A percentile compares a stretch with the other conserved stretches of the same genome.
phyloP scores from a whole-genome alignment of 1,284 basidiomycete genomes.

The Tremellales sp. region DNA sequence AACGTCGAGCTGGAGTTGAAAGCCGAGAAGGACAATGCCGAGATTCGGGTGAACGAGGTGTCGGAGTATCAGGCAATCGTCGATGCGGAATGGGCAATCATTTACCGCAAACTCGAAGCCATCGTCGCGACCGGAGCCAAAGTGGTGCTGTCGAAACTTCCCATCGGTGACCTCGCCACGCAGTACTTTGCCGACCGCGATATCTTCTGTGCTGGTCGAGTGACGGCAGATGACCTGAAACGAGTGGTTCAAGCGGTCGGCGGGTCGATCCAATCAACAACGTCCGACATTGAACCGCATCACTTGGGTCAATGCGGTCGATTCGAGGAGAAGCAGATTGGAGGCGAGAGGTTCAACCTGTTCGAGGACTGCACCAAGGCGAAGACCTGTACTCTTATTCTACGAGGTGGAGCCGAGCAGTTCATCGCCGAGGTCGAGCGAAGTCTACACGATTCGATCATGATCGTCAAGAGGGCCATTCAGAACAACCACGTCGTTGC shows the following conservation, averaged over 20 bases:
- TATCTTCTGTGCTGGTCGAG: slow-evolving; percentile 98
- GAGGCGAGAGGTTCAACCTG: slow-evolving; percentile 94
- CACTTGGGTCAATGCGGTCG: slow-evolving; percentile 87
- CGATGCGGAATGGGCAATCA: slow-evolving; percentile 99
- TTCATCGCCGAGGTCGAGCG: slow-evolving; percentile 98
- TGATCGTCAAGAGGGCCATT: slow-evolving; percentile 98
- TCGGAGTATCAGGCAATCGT: slow-evolving; percentile 99
- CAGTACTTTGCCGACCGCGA: slow-evolving; percentile 99
- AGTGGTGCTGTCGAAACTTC: slow-evolving; percentile 95
- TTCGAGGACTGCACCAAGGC: slow-evolving; percentile 91
- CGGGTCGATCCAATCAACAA: slow-evolving; percentile 91
- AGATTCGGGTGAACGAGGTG: slow-evolving; percentile 93
- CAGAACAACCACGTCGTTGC: slow-evolving; percentile 95
- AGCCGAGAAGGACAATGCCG: slow-evolving; percentile 99
- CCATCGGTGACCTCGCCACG: slow-evolving; percentile 96
- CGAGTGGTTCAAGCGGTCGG: slow-evolving; percentile 95
- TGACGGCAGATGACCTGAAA: slow-evolving; percentile 83
- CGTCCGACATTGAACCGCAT: slow-evolving; percentile 82
- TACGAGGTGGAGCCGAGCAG: slow-evolving; percentile 96
- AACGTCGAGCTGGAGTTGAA: slow-evolving; percentile 99
- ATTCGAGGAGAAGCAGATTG: slow-evolving; percentile 95
- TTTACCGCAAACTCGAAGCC: slow-evolving; percentile 94
- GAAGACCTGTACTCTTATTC: slow-evolving; percentile 95
- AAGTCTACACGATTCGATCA: slow-evolving; percentile 96
- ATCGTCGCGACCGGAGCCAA: slow-evolving; percentile 96